A percentile compares a stretch with the other conserved stretches of the same genome.
Evolutionary conservation across 495 filamentous ascomycete genomes (phyloP).

Genomic region (Paragyromitra xinjiangensis): DNA sequence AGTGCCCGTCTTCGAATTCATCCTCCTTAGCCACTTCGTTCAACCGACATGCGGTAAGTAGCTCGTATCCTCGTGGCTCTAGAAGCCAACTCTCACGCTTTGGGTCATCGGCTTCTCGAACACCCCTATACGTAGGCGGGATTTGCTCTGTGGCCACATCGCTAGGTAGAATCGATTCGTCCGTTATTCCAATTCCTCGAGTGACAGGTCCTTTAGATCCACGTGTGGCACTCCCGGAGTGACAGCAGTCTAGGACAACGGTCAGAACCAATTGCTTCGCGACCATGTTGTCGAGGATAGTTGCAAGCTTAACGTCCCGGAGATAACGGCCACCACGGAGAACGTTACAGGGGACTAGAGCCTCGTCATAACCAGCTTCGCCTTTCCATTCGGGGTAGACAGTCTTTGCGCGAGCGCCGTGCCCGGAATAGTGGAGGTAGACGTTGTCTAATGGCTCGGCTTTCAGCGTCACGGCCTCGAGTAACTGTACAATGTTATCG

Average conservation of each 20-base stretch:
- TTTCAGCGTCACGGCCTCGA: not conserved
- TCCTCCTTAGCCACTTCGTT: not conserved
- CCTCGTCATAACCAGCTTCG: not conserved
- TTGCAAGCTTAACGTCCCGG: not conserved
- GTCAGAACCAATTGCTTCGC: not conserved
- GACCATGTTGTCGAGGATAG: not conserved
- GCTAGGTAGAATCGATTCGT: not conserved
- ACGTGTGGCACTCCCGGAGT: conserved; percentile 4
- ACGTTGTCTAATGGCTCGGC: not conserved
- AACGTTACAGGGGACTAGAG: not conserved
- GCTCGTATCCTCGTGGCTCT: conserved; percentile 3
- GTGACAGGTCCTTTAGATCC: not conserved
- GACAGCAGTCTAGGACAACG: not conserved
- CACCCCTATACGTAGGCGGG: too few relatives aligned
- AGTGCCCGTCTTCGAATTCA: not conserved
- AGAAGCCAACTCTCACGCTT: not conserved
- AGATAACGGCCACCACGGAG: not conserved
- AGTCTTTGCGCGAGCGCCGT: not conserved
- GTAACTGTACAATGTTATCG: not conserved
- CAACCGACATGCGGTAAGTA: conserved; percentile 4
- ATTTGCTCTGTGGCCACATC: not conserved
- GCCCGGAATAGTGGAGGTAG: not conserved
- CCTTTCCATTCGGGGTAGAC: not conserved
- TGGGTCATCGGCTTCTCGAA: not conserved
- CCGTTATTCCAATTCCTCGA: not conserved